Evolutionary conservation across 2,329 filamentous ascomycete species (phyloP), one percentile per base, ranked within the genome.

Genomic region (Colletotrichum nymphaeae): DNA sequence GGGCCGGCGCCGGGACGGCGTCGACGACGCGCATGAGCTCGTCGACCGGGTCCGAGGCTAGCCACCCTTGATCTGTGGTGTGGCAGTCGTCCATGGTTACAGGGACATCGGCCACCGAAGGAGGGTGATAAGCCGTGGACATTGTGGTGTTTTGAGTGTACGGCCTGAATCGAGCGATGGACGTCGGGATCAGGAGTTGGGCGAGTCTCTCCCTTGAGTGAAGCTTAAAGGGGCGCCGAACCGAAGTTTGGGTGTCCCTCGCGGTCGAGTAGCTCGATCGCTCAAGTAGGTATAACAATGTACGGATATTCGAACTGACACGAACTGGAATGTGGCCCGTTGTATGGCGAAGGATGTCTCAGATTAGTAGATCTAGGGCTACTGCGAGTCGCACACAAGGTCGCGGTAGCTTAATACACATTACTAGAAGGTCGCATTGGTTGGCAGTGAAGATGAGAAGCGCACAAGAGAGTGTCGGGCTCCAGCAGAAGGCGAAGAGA

Each of bases 41-140:
- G 62, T 66, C 67, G 62, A n/a, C 37, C 35, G 62, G 67, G 32
- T 24, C 35, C 35, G 49, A 16, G 7, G 55, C 71, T 63, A 71
- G 67, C 71, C 71, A 73, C n/a, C 4, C 56, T 70, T 64, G 67
- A 37, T 42, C 19, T 62, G 60, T 14, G 16, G 14, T 9, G 35
- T 24, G 32, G 28, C 19, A 63, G 4, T 69, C 24, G 55, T 42
- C 56, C 32, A 57, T 14, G 37, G 26, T 32, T n/a, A 24, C 58
- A 9, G 28, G 35, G 28, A 55, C 30, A 42, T 57, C 28, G 37
- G 69, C 69, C 11, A 74, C 65, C 9, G 60, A 69, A 16, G 69
- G 73, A n/a, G 64, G 56, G 8, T 42, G 60, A 26, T 74, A 69
- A 19, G 42, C 49, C 35, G 62, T 30, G 42, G 73, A 69, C 69